phyloP scores from a whole-genome alignment of 2,329 filamentous ascomycete species.

The Talaromyces sp. region DNA sequence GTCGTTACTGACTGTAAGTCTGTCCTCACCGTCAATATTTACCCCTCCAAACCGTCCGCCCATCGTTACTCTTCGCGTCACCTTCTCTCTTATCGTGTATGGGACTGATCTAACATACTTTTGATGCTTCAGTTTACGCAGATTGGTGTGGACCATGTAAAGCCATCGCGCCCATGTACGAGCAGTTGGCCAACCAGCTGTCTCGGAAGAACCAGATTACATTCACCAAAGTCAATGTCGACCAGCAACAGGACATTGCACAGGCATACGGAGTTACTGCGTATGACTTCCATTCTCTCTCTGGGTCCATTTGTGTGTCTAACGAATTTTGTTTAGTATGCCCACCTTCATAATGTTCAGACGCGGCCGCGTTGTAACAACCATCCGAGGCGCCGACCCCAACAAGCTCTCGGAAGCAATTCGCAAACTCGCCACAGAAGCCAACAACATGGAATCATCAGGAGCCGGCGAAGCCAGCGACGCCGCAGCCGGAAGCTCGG shows the following conservation, averaged over 20 bases:
- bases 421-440: conserved; percentile 67
- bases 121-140: conserved; percentile 68
- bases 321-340: conserved; percentile 51
- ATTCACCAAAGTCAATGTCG: conserved; percentile 85
- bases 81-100: background rate
- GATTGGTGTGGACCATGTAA: conserved; percentile 85
- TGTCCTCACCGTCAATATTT: background rate
- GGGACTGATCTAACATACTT: background rate
- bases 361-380: conserved; percentile 64
- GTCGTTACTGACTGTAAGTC: conserved; percentile 86
- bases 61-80: background rate
- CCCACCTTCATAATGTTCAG: conserved; percentile 93
- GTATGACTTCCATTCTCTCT: conserved; percentile 39
- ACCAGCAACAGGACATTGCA: conserved; percentile 71
- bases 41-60: conserved; percentile 9
- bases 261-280: conserved; percentile 69
- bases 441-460: conserved; percentile 48
- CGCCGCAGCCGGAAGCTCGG: conserved; percentile 26
- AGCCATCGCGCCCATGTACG: conserved; percentile 77
- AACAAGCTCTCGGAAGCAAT: conserved; percentile 68
- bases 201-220: conserved; percentile 71
- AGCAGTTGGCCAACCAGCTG: conserved; percentile 69
- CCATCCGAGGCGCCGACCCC: conserved; percentile 72
- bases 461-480: conserved; percentile 45
- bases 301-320: background rate